phyloP scores from a whole-genome alignment of 2,329 filamentous ascomycete genomes.

The Paramyrothecium roridum region DNA sequence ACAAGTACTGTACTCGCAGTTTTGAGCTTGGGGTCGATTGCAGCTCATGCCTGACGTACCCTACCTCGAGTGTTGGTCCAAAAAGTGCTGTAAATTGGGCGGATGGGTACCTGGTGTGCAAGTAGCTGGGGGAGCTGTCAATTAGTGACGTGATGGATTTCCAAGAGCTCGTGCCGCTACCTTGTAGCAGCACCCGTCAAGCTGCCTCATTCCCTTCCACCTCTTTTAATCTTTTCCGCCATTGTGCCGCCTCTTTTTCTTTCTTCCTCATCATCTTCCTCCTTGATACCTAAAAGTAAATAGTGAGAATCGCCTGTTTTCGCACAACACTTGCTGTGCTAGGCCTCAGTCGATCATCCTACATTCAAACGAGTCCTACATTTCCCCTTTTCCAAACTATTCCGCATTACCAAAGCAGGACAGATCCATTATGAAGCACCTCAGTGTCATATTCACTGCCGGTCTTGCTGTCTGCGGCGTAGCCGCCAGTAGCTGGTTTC shows the following conservation, averaged over 20 bases:
- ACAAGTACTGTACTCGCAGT: too few relatives aligned
- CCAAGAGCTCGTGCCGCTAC: neutral
- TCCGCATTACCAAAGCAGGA: neutral
- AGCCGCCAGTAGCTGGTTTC: conserved; percentile 78
- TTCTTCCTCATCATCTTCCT: too few relatives aligned
- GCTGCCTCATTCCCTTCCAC: neutral
- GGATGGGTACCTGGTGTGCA: neutral
- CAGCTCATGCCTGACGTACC: neutral
- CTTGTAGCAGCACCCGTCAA: conserved; percentile 8
- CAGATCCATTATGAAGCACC: conserved; percentile 65
- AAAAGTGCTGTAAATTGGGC: neutral
- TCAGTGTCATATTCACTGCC: conserved; percentile 66
- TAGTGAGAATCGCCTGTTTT: too few relatives aligned
- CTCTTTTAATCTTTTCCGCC: neutral
- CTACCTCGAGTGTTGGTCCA: neutral
- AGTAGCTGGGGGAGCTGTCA: neutral
- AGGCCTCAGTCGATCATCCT: conserved; percentile 2
- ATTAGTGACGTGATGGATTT: conserved; percentile 24
- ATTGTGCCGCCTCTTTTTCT: too few relatives aligned
- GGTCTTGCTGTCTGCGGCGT: conserved; percentile 69
- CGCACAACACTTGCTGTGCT: too few relatives aligned
- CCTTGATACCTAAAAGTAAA: too few relatives aligned
- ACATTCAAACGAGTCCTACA: too few relatives aligned
- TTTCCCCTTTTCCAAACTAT: neutral
- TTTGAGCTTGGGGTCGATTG: neutral